A percentile compares a stretch with the other conserved stretches of the same genome.
Conservation (phyloP, 1,139 yeast species). For the Candida smagusa region DNA sequence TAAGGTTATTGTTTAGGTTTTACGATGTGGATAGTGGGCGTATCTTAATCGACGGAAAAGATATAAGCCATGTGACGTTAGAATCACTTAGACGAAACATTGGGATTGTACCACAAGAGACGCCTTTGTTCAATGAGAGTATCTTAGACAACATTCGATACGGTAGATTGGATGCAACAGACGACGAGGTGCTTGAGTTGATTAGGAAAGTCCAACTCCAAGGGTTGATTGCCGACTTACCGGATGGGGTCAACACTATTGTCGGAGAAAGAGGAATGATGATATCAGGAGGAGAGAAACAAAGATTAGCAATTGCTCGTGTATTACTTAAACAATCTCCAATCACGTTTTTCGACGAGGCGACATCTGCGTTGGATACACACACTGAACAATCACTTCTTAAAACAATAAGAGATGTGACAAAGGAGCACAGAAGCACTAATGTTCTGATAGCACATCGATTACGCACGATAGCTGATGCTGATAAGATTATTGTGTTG, state of each 20-base stretch:
- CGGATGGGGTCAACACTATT: constrained; percentile 78
- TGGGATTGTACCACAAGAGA: constrained; percentile 97
- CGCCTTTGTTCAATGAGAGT: constrained; percentile 91
- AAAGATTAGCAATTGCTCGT: constrained; percentile 89
- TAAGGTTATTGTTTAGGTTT: constrained; percentile 77
- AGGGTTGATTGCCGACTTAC: constrained; percentile 62
- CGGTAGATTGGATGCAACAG: constrained; percentile 73
- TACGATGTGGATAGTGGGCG: constrained; percentile 81
- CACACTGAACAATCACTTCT: constrained; percentile 88
- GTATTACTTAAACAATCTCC: constrained; percentile 80
- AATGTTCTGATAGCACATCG: constrained; percentile 93
- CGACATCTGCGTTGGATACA: constrained; percentile 94
- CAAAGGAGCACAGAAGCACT: constrained; percentile 58
- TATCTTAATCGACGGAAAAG: constrained; percentile 86
- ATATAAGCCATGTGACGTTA: constrained; percentile 69
- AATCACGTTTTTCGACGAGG: constrained; percentile 93
- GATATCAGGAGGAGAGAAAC: constrained; percentile 99
- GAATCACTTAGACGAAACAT: constrained; percentile 70
- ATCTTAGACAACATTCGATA: constrained; percentile 84
- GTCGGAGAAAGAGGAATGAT: constrained; percentile 99
- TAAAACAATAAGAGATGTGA: constrained; percentile 63
- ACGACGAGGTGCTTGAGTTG: constrained; percentile 65
- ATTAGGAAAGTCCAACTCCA: constrained; percentile 70
- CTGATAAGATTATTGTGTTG: constrained; percentile 89
- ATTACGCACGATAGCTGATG: constrained; percentile 87